phyloP scores from a whole-genome alignment of 2,329 filamentous ascomycete genomes.

The Apiospora saccharicola region DNA sequence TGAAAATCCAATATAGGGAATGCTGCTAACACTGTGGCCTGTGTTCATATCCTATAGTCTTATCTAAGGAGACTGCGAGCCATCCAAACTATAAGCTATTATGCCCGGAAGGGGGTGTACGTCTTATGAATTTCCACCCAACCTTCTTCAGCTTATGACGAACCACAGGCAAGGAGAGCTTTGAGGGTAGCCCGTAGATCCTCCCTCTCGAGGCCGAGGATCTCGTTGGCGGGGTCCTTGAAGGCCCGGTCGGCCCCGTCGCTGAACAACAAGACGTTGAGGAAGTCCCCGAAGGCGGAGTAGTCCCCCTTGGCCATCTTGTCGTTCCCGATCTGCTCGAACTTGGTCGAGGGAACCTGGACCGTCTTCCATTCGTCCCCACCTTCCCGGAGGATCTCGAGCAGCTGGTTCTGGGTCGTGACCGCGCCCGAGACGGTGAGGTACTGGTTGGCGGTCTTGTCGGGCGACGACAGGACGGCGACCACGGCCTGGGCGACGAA shows the following conservation, averaged over 20 bases:
- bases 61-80: neutral
- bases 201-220: conserved; percentile 39
- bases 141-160: neutral
- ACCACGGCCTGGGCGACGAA: conserved; percentile 61
- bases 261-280: conserved; percentile 34
- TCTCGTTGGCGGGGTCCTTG: conserved; percentile 32
- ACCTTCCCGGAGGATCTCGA: conserved; percentile 60
- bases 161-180: neutral
- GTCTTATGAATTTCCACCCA: neutral
- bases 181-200: conserved; percentile 29
- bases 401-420: conserved; percentile 64
- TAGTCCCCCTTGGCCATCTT: conserved; percentile 51
- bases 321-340: conserved; percentile 48
- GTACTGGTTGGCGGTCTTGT: conserved; percentile 64
- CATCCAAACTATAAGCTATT: neutral
- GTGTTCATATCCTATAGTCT: neutral
- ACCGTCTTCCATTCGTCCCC: conserved; percentile 53
- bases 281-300: conserved; percentile 39
- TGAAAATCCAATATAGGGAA: too few species aligned
- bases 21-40: too few species aligned
- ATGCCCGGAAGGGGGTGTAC: neutral
- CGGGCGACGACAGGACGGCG: conserved; percentile 55
- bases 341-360: conserved; percentile 42
- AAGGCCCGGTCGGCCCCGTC: conserved; percentile 38
- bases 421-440: conserved; percentile 65